These are phyloP conservation scores for Vigna trinervia DNA, from an alignment of 306 rosid genomes.

Conservation along the genomic window DNA sequence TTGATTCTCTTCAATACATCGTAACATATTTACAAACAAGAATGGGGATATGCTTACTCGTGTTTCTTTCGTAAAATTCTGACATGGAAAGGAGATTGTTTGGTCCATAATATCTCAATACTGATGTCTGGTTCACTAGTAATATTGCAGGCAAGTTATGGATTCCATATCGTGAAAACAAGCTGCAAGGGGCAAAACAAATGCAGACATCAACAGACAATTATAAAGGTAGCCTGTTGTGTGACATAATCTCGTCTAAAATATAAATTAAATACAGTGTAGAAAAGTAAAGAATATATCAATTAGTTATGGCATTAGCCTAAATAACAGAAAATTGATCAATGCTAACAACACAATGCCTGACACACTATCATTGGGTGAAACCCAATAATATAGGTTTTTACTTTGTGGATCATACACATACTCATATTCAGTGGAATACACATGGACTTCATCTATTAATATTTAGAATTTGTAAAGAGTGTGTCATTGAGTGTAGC, in stretches of 20 bases:
- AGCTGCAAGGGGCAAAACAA: constrained; percentile 53
- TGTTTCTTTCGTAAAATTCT: constrained; percentile 65
- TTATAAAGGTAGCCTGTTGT: neutral
- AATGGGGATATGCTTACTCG: constrained; percentile 56
- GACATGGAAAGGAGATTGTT: constrained; percentile 57
- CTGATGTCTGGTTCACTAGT: constrained; percentile 72
- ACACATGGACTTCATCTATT: neutral
- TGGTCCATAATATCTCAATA: constrained; percentile 63
- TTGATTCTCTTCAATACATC: neutral
- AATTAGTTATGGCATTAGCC: constrained; percentile 19
- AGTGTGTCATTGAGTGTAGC: neutral
- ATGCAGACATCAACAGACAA: constrained; percentile 7
- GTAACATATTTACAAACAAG: constrained; percentile 7
- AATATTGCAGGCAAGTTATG: constrained; percentile 78
- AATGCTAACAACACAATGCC: neutral
- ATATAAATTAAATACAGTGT: neutral
- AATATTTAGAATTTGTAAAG: neutral
- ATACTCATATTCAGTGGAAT: neutral
- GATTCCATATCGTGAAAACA: constrained; percentile 78
- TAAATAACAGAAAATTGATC: constrained; percentile 15
- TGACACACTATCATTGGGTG: neutral
- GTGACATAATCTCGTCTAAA: constrained; percentile 12
- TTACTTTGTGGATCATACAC: neutral
- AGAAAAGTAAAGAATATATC: constrained; percentile 19
- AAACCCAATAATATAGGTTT: neutral